Evolutionary conservation across 805 yeast genomes (phyloP).

Genomic region (Sungouiozyma ichnusensis): DNA sequence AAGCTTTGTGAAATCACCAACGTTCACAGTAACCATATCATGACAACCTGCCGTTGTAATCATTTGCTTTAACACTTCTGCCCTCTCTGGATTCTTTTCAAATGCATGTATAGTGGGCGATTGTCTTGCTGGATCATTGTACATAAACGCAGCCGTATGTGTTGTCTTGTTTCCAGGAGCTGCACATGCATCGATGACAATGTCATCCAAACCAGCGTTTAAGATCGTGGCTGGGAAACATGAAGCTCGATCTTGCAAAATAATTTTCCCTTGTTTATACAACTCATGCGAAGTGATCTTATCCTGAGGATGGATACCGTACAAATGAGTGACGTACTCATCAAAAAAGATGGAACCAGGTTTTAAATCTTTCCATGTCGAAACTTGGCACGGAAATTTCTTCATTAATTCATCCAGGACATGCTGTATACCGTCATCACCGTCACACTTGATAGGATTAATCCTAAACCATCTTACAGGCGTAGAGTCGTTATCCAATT

Average conservation of each 20-base stretch:
- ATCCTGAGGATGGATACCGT: constrained; percentile 73
- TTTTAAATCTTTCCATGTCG: constrained; percentile 32
- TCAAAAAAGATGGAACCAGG: constrained; percentile 64
- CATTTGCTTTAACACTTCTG: constrained; percentile 65
- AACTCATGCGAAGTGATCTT: constrained; percentile 56
- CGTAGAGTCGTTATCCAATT: constrained; percentile 37
- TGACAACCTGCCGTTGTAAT: constrained; percentile 63
- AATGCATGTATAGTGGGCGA: constrained; percentile 46
- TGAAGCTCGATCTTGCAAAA: constrained; percentile 93
- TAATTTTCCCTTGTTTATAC: constrained; percentile 65
- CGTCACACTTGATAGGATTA: constrained; percentile 47
- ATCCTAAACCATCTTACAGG: constrained; percentile 76
- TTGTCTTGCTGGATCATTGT: constrained; percentile 6
- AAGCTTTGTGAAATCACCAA: constrained; percentile 37
- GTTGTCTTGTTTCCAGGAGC: constrained; percentile 99
- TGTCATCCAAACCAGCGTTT: constrained; percentile 47
- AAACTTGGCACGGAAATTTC: constrained; percentile 37
- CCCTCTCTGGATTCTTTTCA: constrained; percentile 72
- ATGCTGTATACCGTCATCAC: constrained; percentile 17
- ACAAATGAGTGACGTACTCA: constrained; percentile 60
- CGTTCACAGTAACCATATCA: constrained; percentile 35
- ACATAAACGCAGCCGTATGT: constrained; percentile 45
- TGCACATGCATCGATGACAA: constrained; percentile 85
- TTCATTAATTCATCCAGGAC: constrained; percentile 18
- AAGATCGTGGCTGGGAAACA: constrained; percentile 90